Base-by-base conservation (phyloP, 192 early-diverging fungal genomes). In the Coemansia nantahalensis region DNA sequence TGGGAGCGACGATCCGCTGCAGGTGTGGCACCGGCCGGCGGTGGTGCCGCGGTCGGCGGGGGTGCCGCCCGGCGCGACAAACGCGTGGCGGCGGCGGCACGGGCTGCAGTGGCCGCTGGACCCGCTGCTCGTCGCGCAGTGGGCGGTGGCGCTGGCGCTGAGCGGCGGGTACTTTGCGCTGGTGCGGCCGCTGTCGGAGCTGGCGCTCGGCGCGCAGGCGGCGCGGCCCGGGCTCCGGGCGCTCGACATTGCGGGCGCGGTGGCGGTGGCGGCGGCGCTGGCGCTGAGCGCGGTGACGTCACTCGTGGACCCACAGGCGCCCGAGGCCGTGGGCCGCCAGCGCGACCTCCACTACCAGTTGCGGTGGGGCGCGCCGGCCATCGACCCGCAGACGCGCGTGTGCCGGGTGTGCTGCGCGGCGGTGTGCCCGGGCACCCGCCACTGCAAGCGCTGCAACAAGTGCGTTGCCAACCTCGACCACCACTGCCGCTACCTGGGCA, bases 391-490 rank as follows among this genome's bases (percentile, higher is more conserved):
- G 9, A 56, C 77, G 5, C 28, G 49, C 23, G 26, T 46, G n/a
- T 79, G 77, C 39, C 53, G 65, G 13, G 65, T 79, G 11, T 79
- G 77, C 48, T 51, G 57, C 12, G 51, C 57, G 7, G 17, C 28
- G 5, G 43, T 50, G 0, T 32, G 37, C 5, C 48, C 51, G 1
- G 24, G 19, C 13, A 79, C 77, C 0, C 57, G 77, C 18, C 77
- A 79, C 45, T 79, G 77, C 51, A 79, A 79, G 58, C 60, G 69
- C 14, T 79, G 77, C 62, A 72, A 72, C 54, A 72, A 72, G 34
- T 79, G 77, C 43, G 61, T 79, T 22, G 53, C 54, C 5, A 19
- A 37, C 12, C 45, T 53, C 15, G 60, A 70, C 38, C 67, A 62
- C 46, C 60, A 70, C 45, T 70, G 60, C 56, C 43, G 65, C 15